Percentiles rank a stretch among this genome's conserved stretches.
These are phyloP conservation scores for Xylariomycetidae sp. DNA, from an alignment of 2,329 filamentous ascomycete genomes.

Conservation along the genomic window DNA sequence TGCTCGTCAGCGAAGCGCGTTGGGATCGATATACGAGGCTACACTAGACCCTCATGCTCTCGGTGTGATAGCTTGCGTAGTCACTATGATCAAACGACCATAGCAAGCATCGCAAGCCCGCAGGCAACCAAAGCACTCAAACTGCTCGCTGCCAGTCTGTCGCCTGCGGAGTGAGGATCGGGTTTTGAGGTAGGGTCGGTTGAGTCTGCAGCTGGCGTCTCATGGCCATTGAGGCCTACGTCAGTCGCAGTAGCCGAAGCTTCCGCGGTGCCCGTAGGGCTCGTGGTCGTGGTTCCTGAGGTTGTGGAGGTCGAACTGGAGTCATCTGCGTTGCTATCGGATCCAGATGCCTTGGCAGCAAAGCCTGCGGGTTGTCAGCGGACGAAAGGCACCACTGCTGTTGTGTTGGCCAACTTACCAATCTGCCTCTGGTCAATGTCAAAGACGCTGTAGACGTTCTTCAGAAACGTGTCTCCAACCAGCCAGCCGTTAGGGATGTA, in stretches of 20 bases:
- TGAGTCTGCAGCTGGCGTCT: conserved; percentile 24
- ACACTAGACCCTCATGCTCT: no score
- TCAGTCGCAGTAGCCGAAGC: conserved; percentile 7
- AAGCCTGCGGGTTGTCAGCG: conserved; percentile 26
- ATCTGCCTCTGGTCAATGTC: conserved; percentile 64
- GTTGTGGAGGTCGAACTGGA: conserved; percentile 17
- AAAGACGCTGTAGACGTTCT: conserved; percentile 85
- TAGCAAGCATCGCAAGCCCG: conserved; percentile 14
- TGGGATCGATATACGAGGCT: no score
- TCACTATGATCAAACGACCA: conserved; percentile 13
- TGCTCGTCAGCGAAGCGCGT: no score
- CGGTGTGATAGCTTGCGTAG: conserved; percentile 1
- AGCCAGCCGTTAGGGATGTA: conserved; percentile 66
- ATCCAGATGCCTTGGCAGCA: conserved; percentile 26
- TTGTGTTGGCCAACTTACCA: conserved; percentile 37
- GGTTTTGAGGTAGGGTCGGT: conserved; percentile 12
- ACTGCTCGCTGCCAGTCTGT: conserved; percentile 13
- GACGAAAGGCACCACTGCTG: not conserved
- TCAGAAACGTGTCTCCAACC: conserved; percentile 79
- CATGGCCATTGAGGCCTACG: conserved; percentile 31
- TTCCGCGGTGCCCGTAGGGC: conserved; percentile 6
- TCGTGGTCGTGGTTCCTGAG: conserved; percentile 9
- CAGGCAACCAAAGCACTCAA: conserved; percentile 13
- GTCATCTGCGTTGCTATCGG: conserved; percentile 13
- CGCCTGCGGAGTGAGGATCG: conserved; percentile 17